phyloP scores from a whole-genome alignment of 2,329 filamentous ascomycete species.

The Nemania serpens region DNA sequence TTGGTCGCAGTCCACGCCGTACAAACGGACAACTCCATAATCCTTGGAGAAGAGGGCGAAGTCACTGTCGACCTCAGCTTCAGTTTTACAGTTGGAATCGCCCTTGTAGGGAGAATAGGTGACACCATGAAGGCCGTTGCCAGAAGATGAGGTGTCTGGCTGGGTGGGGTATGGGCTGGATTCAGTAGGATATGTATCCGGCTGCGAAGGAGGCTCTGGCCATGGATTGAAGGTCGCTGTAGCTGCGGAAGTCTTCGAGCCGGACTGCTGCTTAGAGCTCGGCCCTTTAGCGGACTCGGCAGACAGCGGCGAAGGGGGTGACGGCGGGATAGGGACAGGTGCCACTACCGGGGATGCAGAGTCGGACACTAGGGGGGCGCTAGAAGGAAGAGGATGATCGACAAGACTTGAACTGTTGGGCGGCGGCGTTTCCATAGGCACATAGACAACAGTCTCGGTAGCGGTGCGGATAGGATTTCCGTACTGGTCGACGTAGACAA shows the following conservation, averaged over 20 bases:
- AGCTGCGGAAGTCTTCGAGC: constrained; percentile 14
- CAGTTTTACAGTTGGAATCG: constrained; percentile 68
- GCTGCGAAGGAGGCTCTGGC: constrained; percentile 20
- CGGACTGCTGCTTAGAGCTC: constrained; percentile 23
- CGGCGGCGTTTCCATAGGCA: constrained; percentile 28
- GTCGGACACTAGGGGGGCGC: constrained; percentile 12
- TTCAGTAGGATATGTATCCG: constrained; percentile 18
- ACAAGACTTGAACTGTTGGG: constrained; percentile 8
- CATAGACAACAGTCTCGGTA: constrained; percentile 44
- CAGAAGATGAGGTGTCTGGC: constrained; percentile 25
- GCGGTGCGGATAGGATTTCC: constrained; percentile 56
- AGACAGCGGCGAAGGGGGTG: constrained; percentile 15
- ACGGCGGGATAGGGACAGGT: constrained; percentile 12
- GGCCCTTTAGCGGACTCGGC: constrained; percentile 20
- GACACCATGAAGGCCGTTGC: constrained; percentile 45
- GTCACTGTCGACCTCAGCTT: constrained; percentile 66
- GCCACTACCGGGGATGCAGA: constrained; percentile 20
- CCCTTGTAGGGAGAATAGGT: constrained; percentile 56
- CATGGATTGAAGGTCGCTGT: constrained; percentile 3
- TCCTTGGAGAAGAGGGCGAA: constrained; percentile 57
- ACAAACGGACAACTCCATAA: constrained; percentile 73
- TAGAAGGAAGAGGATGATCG: constrained; percentile 5
- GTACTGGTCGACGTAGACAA: constrained; percentile 64
- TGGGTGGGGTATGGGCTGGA: constrained; percentile 10
- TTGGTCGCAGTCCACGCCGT: constrained; percentile 81